Percentiles rank a stretch among this genome's conserved stretches.
phyloP scores from a whole-genome alignment of 164 flowering plant species.

The Liquidambar formosana region DNA sequence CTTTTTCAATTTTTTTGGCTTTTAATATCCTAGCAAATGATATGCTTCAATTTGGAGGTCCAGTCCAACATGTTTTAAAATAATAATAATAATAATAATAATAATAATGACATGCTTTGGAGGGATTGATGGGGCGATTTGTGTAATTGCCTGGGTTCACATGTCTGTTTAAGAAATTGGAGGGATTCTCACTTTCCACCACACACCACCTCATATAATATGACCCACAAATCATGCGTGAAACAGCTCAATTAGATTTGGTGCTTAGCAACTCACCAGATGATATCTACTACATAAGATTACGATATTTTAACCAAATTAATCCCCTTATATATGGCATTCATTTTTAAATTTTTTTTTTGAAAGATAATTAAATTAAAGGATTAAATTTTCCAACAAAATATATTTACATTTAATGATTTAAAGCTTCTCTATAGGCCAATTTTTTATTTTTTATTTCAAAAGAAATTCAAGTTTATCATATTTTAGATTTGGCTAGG shows the following conservation, averaged over 20 bases:
- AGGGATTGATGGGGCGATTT: constrained; percentile 6
- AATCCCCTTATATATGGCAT: neutral
- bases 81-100: neutral
- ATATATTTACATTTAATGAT: neutral
- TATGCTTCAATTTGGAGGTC: neutral
- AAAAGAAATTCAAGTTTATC: neutral
- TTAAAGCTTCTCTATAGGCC: too few species aligned
- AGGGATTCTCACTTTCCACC: constrained; percentile 49
- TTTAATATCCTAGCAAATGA: neutral
- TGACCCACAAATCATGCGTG: constrained; percentile 66
- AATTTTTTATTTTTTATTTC: too few species aligned
- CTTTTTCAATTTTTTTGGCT: too few species aligned
- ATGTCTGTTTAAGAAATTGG: constrained; percentile 35
- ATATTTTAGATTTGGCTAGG: neutral
- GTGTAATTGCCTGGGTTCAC: constrained; percentile 44
- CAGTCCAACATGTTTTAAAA: neutral
- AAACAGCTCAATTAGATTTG: constrained; percentile 68
- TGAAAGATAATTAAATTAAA: neutral
- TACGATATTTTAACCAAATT: neutral
- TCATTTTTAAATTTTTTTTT: neutral
- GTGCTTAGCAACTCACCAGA: constrained; percentile 25
- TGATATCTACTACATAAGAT: neutral
- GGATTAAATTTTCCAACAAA: too few species aligned
- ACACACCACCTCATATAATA: constrained; percentile 38
- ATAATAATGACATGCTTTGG: constrained; percentile 8